Percentiles rank a stretch among this genome's conserved stretches.
These are phyloP conservation scores for Sugiyamaella marilandica DNA, from an alignment of 805 yeast species.

Conservation along the genomic window DNA sequence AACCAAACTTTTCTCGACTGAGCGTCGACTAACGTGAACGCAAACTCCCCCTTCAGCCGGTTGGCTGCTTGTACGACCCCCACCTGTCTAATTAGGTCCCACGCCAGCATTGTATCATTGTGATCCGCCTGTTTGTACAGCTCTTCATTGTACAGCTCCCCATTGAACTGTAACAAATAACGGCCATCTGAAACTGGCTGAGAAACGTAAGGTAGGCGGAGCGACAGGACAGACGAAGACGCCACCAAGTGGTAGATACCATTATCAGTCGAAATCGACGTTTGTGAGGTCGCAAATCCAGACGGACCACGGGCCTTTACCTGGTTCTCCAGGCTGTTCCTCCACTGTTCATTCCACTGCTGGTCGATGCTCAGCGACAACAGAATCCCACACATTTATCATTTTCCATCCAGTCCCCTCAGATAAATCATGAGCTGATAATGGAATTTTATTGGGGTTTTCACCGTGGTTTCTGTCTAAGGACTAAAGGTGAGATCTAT, in stretches of 20 bases:
- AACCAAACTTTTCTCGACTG: constrained; percentile 47
- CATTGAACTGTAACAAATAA: constrained; percentile 71
- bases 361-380: neutral
- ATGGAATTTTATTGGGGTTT: no score
- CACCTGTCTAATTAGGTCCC: constrained; percentile 32
- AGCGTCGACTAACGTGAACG: constrained; percentile 46
- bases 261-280: neutral
- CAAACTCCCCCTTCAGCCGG: constrained; percentile 74
- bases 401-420: no score
- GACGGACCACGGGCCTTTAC: neutral
- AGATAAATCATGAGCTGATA: no score
- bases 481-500: no score
- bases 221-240: constrained; percentile 71
- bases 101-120: constrained; percentile 63
- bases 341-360: neutral
- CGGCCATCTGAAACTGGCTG: constrained; percentile 55
- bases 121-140: constrained; percentile 35
- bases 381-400: constrained; percentile 19
- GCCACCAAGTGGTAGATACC: constrained; percentile 12
- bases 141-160: constrained; percentile 66
- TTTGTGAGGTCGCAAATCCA: neutral
- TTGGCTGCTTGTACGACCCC: constrained; percentile 43
- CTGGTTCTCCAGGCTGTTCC: neutral
- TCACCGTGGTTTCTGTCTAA: no score
- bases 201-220: constrained; percentile 69